Base-by-base conservation (phyloP, 257 asterid species). In the Petunia secreta region DNA sequence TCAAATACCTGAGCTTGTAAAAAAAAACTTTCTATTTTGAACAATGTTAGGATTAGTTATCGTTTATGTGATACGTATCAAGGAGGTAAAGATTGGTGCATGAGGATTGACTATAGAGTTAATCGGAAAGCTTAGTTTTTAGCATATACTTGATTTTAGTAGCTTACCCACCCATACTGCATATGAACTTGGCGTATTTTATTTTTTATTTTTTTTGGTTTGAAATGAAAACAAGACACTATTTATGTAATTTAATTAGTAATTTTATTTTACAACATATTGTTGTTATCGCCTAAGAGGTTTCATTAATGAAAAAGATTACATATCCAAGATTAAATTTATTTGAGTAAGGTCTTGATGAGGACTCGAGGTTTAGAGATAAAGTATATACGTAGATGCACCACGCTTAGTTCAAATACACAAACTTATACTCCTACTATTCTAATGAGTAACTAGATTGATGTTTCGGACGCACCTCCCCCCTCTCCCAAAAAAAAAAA, bases 141-240 rank as follows among this genome's bases (percentile, higher is more conserved):
- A 48, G 53, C 63, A 79, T 3, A 7, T 63, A 25, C 5, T 68
- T 64, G 66, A 79, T 4, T 55, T 53, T 65, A 64, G 66, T 79
- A 48, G 82, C 65, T 79, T 79, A 79, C 43, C 82, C 76, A 79
- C 66, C 55, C 50, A 64, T 40, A 59, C 41, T 57, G 10, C 44
- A 43, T 77, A 77, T 77, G 59, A 15, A 40, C 5, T 77, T 76
- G 55, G 66, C 13, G 10, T 57, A 57, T 52, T 50, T 55, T 8
- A 8, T 55, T n/a, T 3, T 4, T n/a, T 2, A 8, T 55, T 2
- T 5, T 34, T 5, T 40, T 11, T 40, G 25, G 25, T 41, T 1
- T 54, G 3, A 58, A 40, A 40, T 6, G 25, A 10, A 15, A 40
- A 40, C 5, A n/a, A 58, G 1, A 8, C 4, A 40, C 39, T 13